Evolutionary conservation across 306 rosid species (phyloP).

Genomic region (Cicer pinnatifidum): DNA sequence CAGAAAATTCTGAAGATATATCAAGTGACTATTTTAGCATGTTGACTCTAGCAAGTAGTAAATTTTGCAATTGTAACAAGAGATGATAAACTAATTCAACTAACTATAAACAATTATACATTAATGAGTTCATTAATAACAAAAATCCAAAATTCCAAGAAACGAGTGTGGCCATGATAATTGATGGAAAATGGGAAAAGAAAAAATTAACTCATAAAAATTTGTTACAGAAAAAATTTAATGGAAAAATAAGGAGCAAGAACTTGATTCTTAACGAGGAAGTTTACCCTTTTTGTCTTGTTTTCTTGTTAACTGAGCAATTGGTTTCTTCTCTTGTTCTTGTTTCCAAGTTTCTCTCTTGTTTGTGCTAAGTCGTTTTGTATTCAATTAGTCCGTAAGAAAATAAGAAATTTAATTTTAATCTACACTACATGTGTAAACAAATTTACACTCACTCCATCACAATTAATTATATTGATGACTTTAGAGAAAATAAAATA

Average conservation of each 20-base stretch:
- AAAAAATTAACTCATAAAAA: neutral
- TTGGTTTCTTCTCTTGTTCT: constrained; percentile 2
- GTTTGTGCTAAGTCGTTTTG: constrained; percentile 12
- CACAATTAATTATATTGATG: no score
- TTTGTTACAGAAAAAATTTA: neutral
- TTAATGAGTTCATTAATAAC: no score
- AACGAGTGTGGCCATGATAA: constrained; percentile 5
- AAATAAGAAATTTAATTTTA: no score
- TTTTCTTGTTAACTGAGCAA: neutral
- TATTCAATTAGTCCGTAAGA: neutral
- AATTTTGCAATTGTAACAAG: constrained; percentile 32
- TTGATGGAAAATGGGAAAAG: neutral
- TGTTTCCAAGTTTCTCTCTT: constrained; percentile 2
- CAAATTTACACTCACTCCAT: no score
- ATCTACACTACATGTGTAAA: no score
- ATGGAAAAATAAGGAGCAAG: constrained; percentile 20
- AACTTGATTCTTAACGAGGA: constrained; percentile 24
- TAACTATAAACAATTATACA: neutral
- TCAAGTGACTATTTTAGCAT: neutral
- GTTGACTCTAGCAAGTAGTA: neutral
- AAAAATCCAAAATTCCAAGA: constrained; percentile 12
- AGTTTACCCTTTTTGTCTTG: constrained; percentile 38
- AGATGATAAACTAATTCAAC: neutral
- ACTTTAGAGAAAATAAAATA: no score
- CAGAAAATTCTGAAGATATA: neutral